Percentiles rank a stretch among this genome's conserved stretches.
phyloP scores from a whole-genome alignment of 164 flowering plant genomes.

The Magnolia officinalis region DNA sequence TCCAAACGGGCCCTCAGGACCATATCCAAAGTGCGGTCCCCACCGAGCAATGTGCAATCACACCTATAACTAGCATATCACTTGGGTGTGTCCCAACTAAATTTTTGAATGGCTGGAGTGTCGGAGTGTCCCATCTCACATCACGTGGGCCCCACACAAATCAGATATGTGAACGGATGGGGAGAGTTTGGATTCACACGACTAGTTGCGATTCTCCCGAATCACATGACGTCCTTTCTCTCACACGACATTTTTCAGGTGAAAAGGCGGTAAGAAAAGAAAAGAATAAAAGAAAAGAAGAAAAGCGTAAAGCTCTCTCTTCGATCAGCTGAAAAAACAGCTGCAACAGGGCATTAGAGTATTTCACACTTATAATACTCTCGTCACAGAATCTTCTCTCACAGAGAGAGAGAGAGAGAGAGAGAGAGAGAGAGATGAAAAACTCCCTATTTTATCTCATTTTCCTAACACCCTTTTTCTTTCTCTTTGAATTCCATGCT shows the following conservation, averaged over 20 bases:
- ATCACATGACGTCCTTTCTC: neutral
- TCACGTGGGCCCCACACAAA: neutral
- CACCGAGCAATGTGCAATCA: no score
- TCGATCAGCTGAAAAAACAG: neutral
- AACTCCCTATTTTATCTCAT: conserved; percentile 30
- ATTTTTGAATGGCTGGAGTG: neutral
- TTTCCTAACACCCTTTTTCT: conserved; percentile 24
- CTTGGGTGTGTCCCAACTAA: neutral
- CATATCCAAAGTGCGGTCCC: no score
- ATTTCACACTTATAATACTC: no score
- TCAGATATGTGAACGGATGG: neutral
- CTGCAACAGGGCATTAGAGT: neutral
- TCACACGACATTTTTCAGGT: neutral
- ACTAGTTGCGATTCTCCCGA: no score
- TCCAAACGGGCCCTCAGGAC: no score
- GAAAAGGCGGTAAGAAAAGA: neutral
- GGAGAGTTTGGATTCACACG: neutral
- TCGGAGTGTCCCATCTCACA: neutral
- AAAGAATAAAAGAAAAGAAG: neutral
- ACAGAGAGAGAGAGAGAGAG: conserved; percentile 23
- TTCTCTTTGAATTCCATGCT: conserved; percentile 38
- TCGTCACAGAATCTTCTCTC: no score
- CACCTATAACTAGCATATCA: no score
- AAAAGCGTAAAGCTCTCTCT: neutral
- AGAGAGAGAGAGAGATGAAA: conserved; percentile 38